Percentiles rank a stretch among this genome's conserved stretches.
These are phyloP conservation scores for Kalmusia sp. DNA, from an alignment of 2,329 filamentous ascomycete species.

Conservation along the genomic window DNA sequence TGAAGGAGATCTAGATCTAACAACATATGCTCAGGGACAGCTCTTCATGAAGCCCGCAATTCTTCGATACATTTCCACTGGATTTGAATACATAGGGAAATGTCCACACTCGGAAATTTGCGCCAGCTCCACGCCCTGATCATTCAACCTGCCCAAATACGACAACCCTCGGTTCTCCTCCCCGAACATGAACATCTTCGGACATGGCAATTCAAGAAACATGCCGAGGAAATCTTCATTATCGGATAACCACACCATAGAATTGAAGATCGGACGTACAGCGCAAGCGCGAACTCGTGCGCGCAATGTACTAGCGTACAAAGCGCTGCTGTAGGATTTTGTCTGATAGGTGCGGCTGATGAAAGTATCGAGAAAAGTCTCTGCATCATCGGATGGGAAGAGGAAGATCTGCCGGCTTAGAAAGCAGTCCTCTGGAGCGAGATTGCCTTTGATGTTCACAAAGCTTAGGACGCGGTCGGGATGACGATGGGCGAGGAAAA, in stretches of 20 bases:
- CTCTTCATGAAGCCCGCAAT: not conserved
- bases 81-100: constrained; percentile 37
- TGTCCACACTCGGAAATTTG: constrained; percentile 29
- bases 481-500: constrained; percentile 21
- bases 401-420: constrained; percentile 28
- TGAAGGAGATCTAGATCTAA: too few relatives aligned
- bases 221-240: constrained; percentile 17
- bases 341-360: too few relatives aligned
- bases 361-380: constrained; percentile 7
- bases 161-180: constrained; percentile 4
- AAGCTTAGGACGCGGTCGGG: constrained; percentile 23
- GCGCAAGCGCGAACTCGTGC: constrained; percentile 19
- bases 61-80: constrained; percentile 12
- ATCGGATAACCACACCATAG: constrained; percentile 32
- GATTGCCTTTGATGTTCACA: constrained; percentile 35
- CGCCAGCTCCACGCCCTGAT: constrained; percentile 23
- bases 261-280: constrained; percentile 27
- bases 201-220: constrained; percentile 19
- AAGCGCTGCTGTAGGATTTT: too few relatives aligned
- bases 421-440: constrained; percentile 34
- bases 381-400: not conserved
- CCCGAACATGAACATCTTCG: constrained; percentile 19
- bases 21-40: too few relatives aligned
- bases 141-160: constrained; percentile 1
- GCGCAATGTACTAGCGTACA: constrained; percentile 6